Evolutionary conservation across 2,329 filamentous ascomycete genomes (phyloP), one percentile per base, ranked within the genome.

Genomic region (Dactylonectria estremocensis): DNA sequence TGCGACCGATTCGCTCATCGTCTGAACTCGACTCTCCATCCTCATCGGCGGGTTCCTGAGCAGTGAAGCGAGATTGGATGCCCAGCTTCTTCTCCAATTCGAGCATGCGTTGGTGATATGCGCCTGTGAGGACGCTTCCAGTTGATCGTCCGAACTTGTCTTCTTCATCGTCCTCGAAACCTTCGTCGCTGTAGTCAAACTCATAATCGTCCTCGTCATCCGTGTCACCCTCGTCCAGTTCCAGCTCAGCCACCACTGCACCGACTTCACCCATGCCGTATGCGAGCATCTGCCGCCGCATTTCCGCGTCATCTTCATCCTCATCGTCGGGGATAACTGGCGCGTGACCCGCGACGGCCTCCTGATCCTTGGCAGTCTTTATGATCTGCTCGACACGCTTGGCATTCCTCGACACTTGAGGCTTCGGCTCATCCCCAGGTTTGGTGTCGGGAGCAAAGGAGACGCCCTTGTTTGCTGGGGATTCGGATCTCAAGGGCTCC

Each of bases 181-280:
- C 82, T 45, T 88, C 85, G 18, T 89, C 85, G 13, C 86, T 82
- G 46, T 85, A 82, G n/a, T 86, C 85, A 53, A 87, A 88, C 59
- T 90, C 89, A 43, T 87, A 82, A 18, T 84, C 84, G 54, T 87
- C 81, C 9, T 88, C 85, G n/a, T 88, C 85, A n/a, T 90, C 74
- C 3, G 84, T 86, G 13, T 85, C 84, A 24, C 86, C 88, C 67
- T 95, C 91, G 69, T 97, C 94, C 2, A 98, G 81, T 65, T 97
- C 90, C 52, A 99, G 88, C 81, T 98, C 95, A 16, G 96, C 96
- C 16, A 99, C 96, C 3, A 99, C 93, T 43, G 94, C 90, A 4
- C 95, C 94, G 64, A 99, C 91, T 79, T 98, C 95, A 50, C 92
- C 91, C 80, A 97, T 87, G 68, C 93, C 92, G 77, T 98, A 99